A percentile compares a stretch with the other conserved stretches of the same genome.
These are phyloP conservation scores for Acacia pycnantha DNA, from an alignment of 331 rosid genomes.

Conservation along the genomic window DNA sequence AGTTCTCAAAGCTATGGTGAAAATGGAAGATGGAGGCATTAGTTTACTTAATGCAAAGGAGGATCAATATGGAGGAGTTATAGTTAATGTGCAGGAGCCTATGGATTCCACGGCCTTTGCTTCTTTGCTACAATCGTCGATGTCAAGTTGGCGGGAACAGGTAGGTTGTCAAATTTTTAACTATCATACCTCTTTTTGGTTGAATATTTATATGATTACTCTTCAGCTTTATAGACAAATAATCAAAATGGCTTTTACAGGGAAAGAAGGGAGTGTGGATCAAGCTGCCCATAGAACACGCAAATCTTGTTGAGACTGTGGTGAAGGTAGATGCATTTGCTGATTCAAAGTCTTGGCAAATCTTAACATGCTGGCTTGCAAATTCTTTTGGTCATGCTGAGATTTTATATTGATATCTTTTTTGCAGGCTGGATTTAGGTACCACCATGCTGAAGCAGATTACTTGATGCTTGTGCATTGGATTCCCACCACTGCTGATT, in stretches of 20 bases:
- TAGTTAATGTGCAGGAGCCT: constrained; percentile 40
- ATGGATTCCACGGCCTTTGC: constrained; percentile 45
- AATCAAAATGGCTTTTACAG: neutral
- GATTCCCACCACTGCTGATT: constrained; percentile 56
- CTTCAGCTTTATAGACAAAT: neutral
- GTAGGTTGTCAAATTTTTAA: constrained; percentile 25
- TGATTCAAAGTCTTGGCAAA: too few species aligned
- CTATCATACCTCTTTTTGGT: neutral
- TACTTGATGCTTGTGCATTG: constrained; percentile 78
- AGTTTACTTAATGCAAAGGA: constrained; percentile 40
- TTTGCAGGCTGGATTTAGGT: constrained; percentile 77
- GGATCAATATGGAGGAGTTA: constrained; percentile 65
- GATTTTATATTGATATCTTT: too few species aligned
- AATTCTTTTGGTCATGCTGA: too few species aligned
- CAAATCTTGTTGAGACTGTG: neutral
- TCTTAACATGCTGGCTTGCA: too few species aligned
- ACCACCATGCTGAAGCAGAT: constrained; percentile 86
- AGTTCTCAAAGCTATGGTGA: constrained; percentile 7
- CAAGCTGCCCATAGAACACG: too few species aligned
- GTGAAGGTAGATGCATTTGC: too few species aligned
- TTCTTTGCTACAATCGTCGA: constrained; percentile 46
- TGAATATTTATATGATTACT: neutral
- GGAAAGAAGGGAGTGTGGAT: too few species aligned
- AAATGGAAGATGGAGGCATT: constrained; percentile 17
- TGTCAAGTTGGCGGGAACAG: constrained; percentile 56